These are phyloP conservation scores for Debaryomyces subglobosus DNA, from an alignment of 1,139 yeast species.

Conservation along the genomic window DNA sequence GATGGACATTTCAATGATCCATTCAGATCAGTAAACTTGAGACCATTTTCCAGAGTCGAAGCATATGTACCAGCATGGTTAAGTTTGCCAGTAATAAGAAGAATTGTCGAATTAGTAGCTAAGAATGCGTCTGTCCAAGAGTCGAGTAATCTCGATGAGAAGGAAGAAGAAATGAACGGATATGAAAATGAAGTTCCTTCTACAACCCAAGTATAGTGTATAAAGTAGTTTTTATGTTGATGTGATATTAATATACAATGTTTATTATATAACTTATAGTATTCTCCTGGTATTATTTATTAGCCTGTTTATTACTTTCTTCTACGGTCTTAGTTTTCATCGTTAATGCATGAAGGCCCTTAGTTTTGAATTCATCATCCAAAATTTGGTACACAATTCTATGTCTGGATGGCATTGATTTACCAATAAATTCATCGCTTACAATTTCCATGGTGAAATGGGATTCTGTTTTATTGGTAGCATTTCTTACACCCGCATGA, in stretches of 20 bases:
- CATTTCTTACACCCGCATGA: slow-evolving; percentile 81
- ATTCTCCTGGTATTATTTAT: not conserved
- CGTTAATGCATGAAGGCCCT: slow-evolving; percentile 89
- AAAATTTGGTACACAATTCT: slow-evolving; percentile 70
- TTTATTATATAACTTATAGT: slow-evolving; percentile 8
- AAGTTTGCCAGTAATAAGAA: slow-evolving; percentile 83
- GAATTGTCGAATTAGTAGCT: slow-evolving; percentile 89
- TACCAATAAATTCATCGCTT: slow-evolving; percentile 69
- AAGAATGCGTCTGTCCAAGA: slow-evolving; percentile 65
- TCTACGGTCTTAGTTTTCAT: slow-evolving; percentile 77
- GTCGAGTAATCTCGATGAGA: slow-evolving; percentile 17
- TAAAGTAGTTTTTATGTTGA: slow-evolving; percentile 4
- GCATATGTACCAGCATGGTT: slow-evolving; percentile 97
- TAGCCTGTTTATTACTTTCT: slow-evolving; percentile 47
- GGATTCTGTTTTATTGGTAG: slow-evolving; percentile 75
- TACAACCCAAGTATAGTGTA: not conserved
- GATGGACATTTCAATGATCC: slow-evolving; percentile 88
- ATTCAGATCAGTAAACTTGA: slow-evolving; percentile 80
- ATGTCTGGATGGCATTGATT: slow-evolving; percentile 75
- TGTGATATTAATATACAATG: slow-evolving; percentile 8
- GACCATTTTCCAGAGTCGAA: slow-evolving; percentile 88
- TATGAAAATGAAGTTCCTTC: slow-evolving; percentile 7
- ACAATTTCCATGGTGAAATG: slow-evolving; percentile 79
- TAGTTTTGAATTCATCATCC: slow-evolving; percentile 67
- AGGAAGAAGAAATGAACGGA: slow-evolving; percentile 15